These are phyloP conservation scores for Kodamaea laetipori DNA, from an alignment of 805 yeast genomes.

Conservation along the genomic window DNA sequence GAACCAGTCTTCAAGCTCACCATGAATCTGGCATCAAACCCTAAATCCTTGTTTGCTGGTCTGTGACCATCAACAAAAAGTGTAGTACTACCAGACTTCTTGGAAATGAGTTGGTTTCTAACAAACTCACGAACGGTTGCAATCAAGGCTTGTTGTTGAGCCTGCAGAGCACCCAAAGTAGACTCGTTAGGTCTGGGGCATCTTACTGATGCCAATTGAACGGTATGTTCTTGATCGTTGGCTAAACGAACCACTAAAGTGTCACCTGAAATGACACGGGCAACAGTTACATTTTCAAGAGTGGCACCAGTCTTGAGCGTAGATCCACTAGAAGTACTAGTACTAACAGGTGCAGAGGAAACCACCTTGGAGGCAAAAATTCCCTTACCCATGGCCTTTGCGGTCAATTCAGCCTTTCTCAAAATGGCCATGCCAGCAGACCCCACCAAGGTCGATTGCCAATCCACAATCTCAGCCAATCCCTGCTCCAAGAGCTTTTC, in stretches of 20 bases:
- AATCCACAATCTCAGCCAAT: constrained; percentile 72
- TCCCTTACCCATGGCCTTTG: constrained; percentile 59
- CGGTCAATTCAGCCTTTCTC: constrained; percentile 65
- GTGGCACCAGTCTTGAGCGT: constrained; percentile 48
- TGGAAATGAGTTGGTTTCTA: constrained; percentile 70
- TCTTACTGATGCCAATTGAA: constrained; percentile 74
- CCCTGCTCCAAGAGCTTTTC: constrained; percentile 69
- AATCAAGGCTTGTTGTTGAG: constrained; percentile 52
- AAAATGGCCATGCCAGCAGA: constrained; percentile 59
- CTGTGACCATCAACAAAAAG: constrained; percentile 66
- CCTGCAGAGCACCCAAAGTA: constrained; percentile 37
- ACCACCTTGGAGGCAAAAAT: constrained; percentile 51
- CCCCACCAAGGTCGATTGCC: constrained; percentile 76
- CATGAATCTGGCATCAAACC: constrained; percentile 64
- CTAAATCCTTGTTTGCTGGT: constrained; percentile 53
- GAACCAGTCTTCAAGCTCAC: constrained; percentile 60
- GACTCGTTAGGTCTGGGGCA: constrained; percentile 70
- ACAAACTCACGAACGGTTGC: constrained; percentile 73
- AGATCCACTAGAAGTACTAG: constrained; percentile 18
- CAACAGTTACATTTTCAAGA: constrained; percentile 53
- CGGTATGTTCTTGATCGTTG: constrained; percentile 57
- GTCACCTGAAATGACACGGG: constrained; percentile 68
- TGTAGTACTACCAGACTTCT: constrained; percentile 46
- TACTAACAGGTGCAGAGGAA: constrained; percentile 18
- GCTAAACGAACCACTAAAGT: constrained; percentile 57